Evolutionary conservation across 306 rosid species (phyloP).

Genomic region (Quercus berberidifolia): DNA sequence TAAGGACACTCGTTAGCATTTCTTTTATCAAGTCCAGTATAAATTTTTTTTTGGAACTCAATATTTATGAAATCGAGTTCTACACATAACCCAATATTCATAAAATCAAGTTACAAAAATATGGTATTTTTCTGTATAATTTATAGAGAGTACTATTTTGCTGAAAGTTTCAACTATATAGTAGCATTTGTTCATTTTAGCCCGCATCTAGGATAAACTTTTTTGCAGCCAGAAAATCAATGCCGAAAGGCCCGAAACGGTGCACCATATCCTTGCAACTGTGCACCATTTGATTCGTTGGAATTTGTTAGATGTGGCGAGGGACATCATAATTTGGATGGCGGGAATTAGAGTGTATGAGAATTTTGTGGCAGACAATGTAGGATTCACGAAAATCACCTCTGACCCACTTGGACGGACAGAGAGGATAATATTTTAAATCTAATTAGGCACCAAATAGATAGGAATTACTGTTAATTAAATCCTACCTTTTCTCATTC

Average conservation of each 20-base stretch:
- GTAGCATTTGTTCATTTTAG: too few relatives aligned
- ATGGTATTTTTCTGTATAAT: too few relatives aligned
- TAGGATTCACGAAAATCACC: slow-evolving; percentile 47
- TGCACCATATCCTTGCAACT: not conserved
- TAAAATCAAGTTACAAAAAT: too few relatives aligned
- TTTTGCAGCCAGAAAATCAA: not conserved
- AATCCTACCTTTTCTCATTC: not conserved
- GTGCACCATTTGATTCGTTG: not conserved
- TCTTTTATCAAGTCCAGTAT: too few relatives aligned
- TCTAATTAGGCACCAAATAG: not conserved
- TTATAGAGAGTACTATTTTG: too few relatives aligned
- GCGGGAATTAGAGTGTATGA: slow-evolving; percentile 19
- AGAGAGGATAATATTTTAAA: slow-evolving; percentile 18
- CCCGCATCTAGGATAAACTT: too few relatives aligned
- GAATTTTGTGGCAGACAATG: slow-evolving; percentile 54
- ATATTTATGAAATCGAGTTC: too few relatives aligned
- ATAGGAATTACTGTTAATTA: slow-evolving; percentile 8
- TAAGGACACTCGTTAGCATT: too few relatives aligned
- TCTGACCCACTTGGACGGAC: slow-evolving; percentile 42
- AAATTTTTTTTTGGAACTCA: too few relatives aligned
- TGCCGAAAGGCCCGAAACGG: not conserved
- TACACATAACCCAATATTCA: too few relatives aligned
- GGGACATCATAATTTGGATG: slow-evolving; percentile 24
- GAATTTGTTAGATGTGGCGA: not conserved
- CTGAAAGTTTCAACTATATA: too few relatives aligned